phyloP scores from a whole-genome alignment of 1,284 basidiomycete species.

The Ustilago shanxiensis region DNA sequence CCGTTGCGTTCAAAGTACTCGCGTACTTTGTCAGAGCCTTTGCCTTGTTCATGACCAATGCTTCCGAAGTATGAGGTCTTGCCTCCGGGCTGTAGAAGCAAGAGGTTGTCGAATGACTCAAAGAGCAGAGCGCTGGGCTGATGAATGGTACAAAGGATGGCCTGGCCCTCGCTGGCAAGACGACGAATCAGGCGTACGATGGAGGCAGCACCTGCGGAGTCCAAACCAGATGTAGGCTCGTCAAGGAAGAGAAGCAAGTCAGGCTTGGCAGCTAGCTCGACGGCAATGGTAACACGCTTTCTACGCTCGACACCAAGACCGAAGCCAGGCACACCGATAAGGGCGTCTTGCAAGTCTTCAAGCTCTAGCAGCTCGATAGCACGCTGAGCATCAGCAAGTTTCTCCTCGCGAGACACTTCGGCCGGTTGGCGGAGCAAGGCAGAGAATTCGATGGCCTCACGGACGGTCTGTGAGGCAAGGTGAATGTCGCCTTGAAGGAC shows the following conservation, averaged over 20 bases:
- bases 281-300: conserved; percentile 64
- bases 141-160: conserved; percentile 65
- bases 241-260: conserved; percentile 66
- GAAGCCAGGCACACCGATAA: conserved; percentile 59
- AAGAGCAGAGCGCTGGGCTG: conserved; percentile 61
- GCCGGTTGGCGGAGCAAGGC: conserved; percentile 61
- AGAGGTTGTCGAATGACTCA: conserved; percentile 59
- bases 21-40: conserved; percentile 44
- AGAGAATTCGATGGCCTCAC: conserved; percentile 62
- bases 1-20: conserved; percentile 61
- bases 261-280: conserved; percentile 64
- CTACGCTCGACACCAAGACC: conserved; percentile 59
- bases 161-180: conserved; percentile 57
- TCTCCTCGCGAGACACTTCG: conserved; percentile 50
- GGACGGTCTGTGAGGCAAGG: conserved; percentile 56
- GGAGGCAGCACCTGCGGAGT: conserved; percentile 54
- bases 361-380: conserved; percentile 61
- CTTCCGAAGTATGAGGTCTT: conserved; percentile 53
- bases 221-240: conserved; percentile 63
- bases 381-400: conserved; percentile 51
- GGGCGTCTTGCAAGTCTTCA: conserved; percentile 50
- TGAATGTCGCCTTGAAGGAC: conserved; percentile 79
- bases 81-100: conserved; percentile 60
- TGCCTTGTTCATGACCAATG: conserved; percentile 47
- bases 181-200: conserved; percentile 59